Evolutionary conservation across 495 filamentous ascomycete genomes (phyloP).

Genomic region (Durotheca rogersii): DNA sequence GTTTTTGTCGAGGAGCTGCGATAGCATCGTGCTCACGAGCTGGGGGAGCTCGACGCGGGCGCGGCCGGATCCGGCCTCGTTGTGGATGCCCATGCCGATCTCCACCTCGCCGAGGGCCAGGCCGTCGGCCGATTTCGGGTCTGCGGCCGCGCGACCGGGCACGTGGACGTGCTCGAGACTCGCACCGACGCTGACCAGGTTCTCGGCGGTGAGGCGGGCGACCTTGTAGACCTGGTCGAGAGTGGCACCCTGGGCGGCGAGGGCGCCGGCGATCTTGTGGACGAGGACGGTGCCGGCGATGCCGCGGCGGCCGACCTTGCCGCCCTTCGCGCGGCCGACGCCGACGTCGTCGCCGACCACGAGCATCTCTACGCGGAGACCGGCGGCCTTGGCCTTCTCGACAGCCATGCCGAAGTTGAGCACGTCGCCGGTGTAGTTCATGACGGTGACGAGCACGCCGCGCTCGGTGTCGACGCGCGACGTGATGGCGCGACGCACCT

Average conservation of each 20-base stretch:
- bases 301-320: conserved; percentile 89
- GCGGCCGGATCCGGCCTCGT: conserved; percentile 82
- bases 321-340: conserved; percentile 76
- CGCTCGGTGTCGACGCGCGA: conserved; percentile 66
- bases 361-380: conserved; percentile 83
- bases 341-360: conserved; percentile 96
- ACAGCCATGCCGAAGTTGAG: conserved; percentile 94
- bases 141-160: conserved; percentile 63
- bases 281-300: conserved; percentile 90
- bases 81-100: conserved; percentile 98
- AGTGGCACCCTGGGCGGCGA: conserved; percentile 70
- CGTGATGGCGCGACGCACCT: conserved; percentile 76
- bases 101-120: conserved; percentile 75
- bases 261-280: conserved; percentile 82
- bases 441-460: conserved; percentile 70
- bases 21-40: conserved; percentile 76
- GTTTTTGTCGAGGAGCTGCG: conserved; percentile 71
- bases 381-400: conserved; percentile 85
- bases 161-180: conserved; percentile 90
- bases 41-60: conserved; percentile 64
- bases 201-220: conserved; percentile 69
- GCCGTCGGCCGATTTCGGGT: conserved; percentile 46
- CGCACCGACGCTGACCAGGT: conserved; percentile 83
- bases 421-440: conserved; percentile 81
- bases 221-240: conserved; percentile 68